Evolutionary conservation across 1,139 yeast species (phyloP).

Genomic region (Yamadazyma friedrichii): DNA sequence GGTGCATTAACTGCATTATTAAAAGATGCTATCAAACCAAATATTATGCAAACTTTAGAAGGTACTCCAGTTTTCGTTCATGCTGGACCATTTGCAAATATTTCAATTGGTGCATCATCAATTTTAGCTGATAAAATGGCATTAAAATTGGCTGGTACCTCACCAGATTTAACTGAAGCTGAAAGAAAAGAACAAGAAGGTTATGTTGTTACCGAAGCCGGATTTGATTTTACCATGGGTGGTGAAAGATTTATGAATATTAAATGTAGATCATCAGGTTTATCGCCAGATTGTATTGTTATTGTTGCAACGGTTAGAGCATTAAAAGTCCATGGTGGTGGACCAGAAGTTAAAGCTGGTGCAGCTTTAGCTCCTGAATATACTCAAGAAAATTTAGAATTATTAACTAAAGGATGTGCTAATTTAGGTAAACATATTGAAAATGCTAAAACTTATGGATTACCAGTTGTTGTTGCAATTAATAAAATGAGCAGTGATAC

Average conservation of each 20-base stretch:
- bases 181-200: conserved; percentile 69
- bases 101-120: conserved; percentile 94
- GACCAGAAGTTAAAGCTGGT: conserved; percentile 97
- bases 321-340: conserved; percentile 96
- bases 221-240: conserved; percentile 99
- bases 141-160: conserved; percentile 82
- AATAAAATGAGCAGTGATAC: conserved; percentile 89
- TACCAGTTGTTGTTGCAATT: conserved; percentile 95
- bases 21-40: conserved; percentile 97
- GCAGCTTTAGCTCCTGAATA: conserved; percentile 86
- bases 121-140: conserved; percentile 96
- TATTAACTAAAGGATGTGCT: conserved; percentile 80
- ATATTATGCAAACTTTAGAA: conserved; percentile 95
- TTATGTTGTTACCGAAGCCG: conserved; percentile 95
- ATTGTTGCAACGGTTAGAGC: conserved; percentile 98
- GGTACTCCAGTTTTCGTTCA: conserved; percentile 98
- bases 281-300: conserved; percentile 87
- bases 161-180: conserved; percentile 45
- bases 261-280: conserved; percentile 91
- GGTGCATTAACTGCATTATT: conserved; percentile 95
- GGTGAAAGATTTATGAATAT: conserved; percentile 97
- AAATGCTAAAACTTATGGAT: conserved; percentile 82
- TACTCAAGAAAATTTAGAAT: conserved; percentile 80
- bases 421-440: conserved; percentile 89
- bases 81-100: conserved; percentile 98